Evolutionary conservation across 1,284 basidiomycete species (phyloP), one percentile per base, ranked within the genome.

Genomic region (Paramarasmius palmivorus): DNA sequence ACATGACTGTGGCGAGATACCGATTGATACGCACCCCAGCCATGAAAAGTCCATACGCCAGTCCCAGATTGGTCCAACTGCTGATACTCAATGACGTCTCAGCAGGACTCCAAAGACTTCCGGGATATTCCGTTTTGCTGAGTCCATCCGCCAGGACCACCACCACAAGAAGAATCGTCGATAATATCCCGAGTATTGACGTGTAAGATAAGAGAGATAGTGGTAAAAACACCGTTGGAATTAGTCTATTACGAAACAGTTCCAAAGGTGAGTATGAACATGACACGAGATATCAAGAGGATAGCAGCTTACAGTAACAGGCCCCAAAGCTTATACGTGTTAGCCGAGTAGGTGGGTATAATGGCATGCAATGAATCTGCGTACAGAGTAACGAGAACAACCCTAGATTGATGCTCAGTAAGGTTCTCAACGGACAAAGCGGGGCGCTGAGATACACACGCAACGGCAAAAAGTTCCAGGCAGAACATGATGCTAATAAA

Each of bases 1-100:
- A 37, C n/a, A n/a, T n/a, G n/a, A n/a, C n/a, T n/a, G n/a, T n/a
- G n/a, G n/a, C n/a, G n/a, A n/a, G n/a, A n/a, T n/a, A n/a, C n/a
- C n/a, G 34, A 14, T 23, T 17, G 15, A 39, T 9, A 69, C 85
- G 65, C 66, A 92, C 90, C 19, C 95, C 95, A n/a, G 93, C 93
- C 88, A 98, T 94, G 66, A 98, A 88, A 53, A 98, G 75, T 2
- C 95, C 95, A 65, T 95, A 90, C 9, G 90, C 83, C 32, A 92
- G 64, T 1, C 89, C 88, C 10, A 98, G 68, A 57, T 86, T 84
- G 68, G 66, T 81, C 55, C 69, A 71, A 61, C 65, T 77, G 50
- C 82, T 77, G 25, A 91, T 77, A 0, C 76, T 77, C 10, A 87
- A 59, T n/a, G 76, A 82, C 0, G 94, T 97, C 14, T 78, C 72